A percentile compares a stretch with the other conserved stretches of the same genome.
These are phyloP conservation scores for Ogataea methanolica DNA, from an alignment of 805 yeast genomes.

Conservation along the genomic window DNA sequence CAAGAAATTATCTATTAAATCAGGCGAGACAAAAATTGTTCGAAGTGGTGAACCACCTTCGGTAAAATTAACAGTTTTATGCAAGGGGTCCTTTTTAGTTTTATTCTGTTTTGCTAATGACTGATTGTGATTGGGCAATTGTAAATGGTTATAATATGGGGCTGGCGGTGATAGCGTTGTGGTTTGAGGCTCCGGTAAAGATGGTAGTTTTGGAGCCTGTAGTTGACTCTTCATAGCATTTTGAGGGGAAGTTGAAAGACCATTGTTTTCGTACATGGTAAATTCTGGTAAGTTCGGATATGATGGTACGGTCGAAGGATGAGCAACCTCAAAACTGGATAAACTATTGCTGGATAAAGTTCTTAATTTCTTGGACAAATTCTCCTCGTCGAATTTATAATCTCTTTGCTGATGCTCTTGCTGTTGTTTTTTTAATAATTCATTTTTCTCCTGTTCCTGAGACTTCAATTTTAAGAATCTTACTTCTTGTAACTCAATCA, in stretches of 20 bases:
- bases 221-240: neutral
- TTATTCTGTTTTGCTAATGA: neutral
- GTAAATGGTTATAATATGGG: neutral
- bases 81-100: slow-evolving; percentile 19
- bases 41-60: slow-evolving; percentile 57
- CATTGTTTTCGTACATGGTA: slow-evolving; percentile 4
- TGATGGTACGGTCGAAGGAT: slow-evolving; percentile 7
- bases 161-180: neutral
- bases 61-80: slow-evolving; percentile 38
- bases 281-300: slow-evolving; percentile 17
- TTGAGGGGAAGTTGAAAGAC: neutral
- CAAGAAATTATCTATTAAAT: slow-evolving; percentile 40
- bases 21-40: slow-evolving; percentile 44
- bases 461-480: slow-evolving; percentile 16
- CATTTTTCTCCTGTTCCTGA: slow-evolving; percentile 10
- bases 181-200: neutral
- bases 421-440: slow-evolving; percentile 9
- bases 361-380: slow-evolving; percentile 19
- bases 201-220: slow-evolving; percentile 6
- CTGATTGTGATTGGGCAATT: neutral
- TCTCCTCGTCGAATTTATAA: slow-evolving; percentile 10
- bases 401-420: slow-evolving; percentile 2
- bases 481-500: slow-evolving; percentile 17
- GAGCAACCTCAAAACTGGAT: slow-evolving; percentile 8
- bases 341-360: slow-evolving; percentile 19